Percentiles rank a stretch among this genome's conserved stretches.
Conservation (phyloP, 2,329 filamentous ascomycete species). For the Simplicillium aogashimaense region DNA sequence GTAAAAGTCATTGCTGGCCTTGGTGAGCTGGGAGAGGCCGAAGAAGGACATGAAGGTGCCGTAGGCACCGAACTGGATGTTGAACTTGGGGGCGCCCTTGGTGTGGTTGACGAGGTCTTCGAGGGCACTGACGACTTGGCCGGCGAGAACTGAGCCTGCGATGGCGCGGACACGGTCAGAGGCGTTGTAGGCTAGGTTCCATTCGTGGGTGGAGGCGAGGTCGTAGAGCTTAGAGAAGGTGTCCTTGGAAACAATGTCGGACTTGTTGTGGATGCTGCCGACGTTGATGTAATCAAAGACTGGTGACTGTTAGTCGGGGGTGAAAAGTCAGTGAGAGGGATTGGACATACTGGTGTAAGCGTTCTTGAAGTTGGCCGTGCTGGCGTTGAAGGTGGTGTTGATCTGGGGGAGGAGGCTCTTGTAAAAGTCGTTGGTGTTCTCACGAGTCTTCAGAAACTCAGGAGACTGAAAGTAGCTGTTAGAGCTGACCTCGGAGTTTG, state of each 20-base stretch:
- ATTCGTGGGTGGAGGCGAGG: constrained; percentile 76
- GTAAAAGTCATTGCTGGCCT: constrained; percentile 52
- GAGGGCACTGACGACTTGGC: constrained; percentile 42
- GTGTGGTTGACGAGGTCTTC: constrained; percentile 36
- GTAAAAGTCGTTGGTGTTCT: constrained; percentile 52
- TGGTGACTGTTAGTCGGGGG: constrained; percentile 15
- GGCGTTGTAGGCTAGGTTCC: constrained; percentile 70
- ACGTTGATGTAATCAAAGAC: constrained; percentile 53
- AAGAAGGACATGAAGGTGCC: constrained; percentile 55
- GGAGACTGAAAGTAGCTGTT: constrained; percentile 41
- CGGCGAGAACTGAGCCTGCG: constrained; percentile 46
- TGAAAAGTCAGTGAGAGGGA: too few species aligned
- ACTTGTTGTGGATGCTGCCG: constrained; percentile 47
- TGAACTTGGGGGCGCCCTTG: constrained; percentile 27
- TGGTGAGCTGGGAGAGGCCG: constrained; percentile 42
- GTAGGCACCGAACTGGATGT: constrained; percentile 52
- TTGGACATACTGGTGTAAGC: constrained; percentile 46
- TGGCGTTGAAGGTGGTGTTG: constrained; percentile 37
- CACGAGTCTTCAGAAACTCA: constrained; percentile 33
- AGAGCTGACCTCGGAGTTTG: constrained; percentile 42
- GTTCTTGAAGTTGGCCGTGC: constrained; percentile 44
- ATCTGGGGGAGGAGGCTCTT: constrained; percentile 41
- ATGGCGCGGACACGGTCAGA: constrained; percentile 56
- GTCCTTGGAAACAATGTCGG: constrained; percentile 47
- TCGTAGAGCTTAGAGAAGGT: constrained; percentile 54